Conservation (phyloP, 2,329 filamentous ascomycete genomes). For the Harringtonia aguacate region DNA sequence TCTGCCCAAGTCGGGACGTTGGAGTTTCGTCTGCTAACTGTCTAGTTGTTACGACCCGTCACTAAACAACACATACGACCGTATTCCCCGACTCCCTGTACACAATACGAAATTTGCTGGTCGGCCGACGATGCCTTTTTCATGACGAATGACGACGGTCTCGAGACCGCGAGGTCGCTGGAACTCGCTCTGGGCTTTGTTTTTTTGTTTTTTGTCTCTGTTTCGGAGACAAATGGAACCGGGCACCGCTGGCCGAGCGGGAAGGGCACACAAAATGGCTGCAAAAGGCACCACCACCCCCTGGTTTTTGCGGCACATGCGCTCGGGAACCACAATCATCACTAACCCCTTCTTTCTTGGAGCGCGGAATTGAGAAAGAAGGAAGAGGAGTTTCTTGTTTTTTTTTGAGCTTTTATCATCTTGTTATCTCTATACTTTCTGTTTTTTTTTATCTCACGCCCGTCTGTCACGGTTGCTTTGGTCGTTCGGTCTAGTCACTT, state of each 20-base stretch:
- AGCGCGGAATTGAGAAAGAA: constrained; percentile 1
- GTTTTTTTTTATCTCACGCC: background rate
- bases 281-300: too few relatives aligned
- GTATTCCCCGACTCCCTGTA: background rate
- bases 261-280: too few relatives aligned
- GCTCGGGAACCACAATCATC: background rate
- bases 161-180: too few relatives aligned
- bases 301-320: too few relatives aligned
- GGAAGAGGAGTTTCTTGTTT: constrained; percentile 5
- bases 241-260: too few relatives aligned
- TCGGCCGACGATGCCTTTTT: too few relatives aligned
- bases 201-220: too few relatives aligned
- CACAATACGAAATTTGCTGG: background rate
- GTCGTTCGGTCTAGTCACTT: background rate
- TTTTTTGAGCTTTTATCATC: background rate
- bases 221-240: too few relatives aligned
- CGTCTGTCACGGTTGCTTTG: background rate
- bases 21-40: background rate
- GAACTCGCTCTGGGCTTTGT: too few relatives aligned
- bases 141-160: too few relatives aligned
- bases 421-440: background rate
- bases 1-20: background rate
- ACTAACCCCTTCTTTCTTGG: background rate
- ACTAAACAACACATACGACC: background rate
- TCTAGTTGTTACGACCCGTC: constrained; percentile 11